These are phyloP conservation scores for Hsuehochloa calcarea DNA, from an alignment of 176 grass and related monocot species.

Conservation along the genomic window DNA sequence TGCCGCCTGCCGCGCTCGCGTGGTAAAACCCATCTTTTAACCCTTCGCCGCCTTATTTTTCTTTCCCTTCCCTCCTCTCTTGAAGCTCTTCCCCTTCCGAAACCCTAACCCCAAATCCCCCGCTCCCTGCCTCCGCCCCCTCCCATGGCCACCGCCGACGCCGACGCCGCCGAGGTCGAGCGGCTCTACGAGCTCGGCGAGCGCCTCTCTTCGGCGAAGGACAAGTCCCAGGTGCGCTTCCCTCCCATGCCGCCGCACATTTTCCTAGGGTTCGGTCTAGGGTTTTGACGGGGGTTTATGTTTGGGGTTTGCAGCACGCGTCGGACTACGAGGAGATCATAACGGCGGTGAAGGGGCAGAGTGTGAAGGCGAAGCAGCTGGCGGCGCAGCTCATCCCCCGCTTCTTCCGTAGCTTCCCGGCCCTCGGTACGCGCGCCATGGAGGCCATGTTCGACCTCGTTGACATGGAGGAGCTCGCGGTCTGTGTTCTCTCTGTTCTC, in stretches of 20 bases:
- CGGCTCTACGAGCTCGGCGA: constrained; percentile 95
- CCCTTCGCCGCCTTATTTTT: background rate
- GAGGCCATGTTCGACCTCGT: constrained; percentile 93
- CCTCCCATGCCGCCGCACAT: background rate
- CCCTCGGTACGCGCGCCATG: constrained; percentile 59
- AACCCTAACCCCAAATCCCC: constrained; percentile 47
- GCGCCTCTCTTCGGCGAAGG: constrained; percentile 80
- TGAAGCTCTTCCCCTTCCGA: background rate
- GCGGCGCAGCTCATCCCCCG: constrained; percentile 95
- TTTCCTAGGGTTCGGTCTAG: background rate
- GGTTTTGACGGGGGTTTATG: constrained; percentile 36
- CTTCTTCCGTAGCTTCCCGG: constrained; percentile 85
- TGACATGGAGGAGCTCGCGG: constrained; percentile 93
- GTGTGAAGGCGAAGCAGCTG: constrained; percentile 93
- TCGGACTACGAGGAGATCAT: constrained; percentile 90
- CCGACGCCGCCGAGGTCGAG: constrained; percentile 89
- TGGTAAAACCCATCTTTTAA: background rate
- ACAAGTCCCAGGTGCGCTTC: constrained; percentile 71
- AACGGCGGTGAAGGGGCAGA: constrained; percentile 80
- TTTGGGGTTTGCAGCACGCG: constrained; percentile 50
- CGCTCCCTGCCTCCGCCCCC: background rate
- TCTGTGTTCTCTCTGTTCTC: constrained; percentile 24
- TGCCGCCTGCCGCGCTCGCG: background rate
- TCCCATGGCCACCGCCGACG: constrained; percentile 61
- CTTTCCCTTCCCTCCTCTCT: too few species aligned